Evolutionary conservation across 2,329 filamentous ascomycete genomes (phyloP), one percentile per base, ranked within the genome.

Genomic region (Venturia asperata): DNA sequence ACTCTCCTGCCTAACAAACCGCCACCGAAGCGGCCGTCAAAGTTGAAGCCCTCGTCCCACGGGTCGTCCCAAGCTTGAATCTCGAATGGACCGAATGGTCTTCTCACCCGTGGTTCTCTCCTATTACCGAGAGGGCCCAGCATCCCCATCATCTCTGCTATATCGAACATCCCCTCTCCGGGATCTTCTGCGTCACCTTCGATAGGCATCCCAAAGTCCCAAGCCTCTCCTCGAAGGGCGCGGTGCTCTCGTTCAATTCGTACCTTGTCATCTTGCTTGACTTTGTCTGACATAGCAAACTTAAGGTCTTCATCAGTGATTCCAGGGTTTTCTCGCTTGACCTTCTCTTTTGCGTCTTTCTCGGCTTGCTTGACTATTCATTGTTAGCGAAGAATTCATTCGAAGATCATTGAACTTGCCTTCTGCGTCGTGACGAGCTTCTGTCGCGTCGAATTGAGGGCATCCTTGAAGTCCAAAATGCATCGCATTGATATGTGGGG

Each of bases 361-460:
- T 88, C 85, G 1, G 89, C 90, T 21, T 77, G 78, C 21, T 79
- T 78, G 19, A 90, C 84, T 68, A 91, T 88, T 9, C 81, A 72
- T 30, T 85, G 77, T 68, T 92, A 87, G 87, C 39, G 17, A 47
- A 82, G 19, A 75, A 71, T 55, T 80, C 80, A 61, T 92, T 86
- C 85, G 67, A 90, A 93, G 24, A 37, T 1, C 13, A 13, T 3
- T 47, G 19, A 17, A 21, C 39, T 62, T 43, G n/a, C 55, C 55
- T 64, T 47, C 43, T 27, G 62, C 52, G 67, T 83, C 84, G 1
- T 80, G 0, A 3, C 30, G 66, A 0, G 65, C 15, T 64, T 87
- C 82, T 66, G 55, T 55, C 34, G 60, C 15, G 41, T 64, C 52
- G 19, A 39, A 49, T 43, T n/a, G 62, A 24, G 62, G 37, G 27